Conservation (phyloP, 352 stramenopile genomes). For the Pythium dissotocum region DNA sequence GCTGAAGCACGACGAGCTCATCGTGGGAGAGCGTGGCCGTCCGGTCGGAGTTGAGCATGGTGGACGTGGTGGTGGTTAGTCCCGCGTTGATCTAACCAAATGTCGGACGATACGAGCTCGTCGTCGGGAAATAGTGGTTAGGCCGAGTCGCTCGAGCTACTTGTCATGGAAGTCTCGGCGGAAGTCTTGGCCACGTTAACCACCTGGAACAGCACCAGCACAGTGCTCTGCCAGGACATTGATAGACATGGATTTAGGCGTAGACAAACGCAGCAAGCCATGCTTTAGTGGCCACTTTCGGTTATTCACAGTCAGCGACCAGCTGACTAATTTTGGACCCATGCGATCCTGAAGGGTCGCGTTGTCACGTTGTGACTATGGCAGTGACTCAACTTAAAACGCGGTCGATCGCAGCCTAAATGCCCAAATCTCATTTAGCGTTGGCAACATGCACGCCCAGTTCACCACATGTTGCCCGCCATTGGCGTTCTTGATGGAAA, state of each 20-base stretch:
- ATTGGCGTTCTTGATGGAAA: neutral
- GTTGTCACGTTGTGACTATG: neutral
- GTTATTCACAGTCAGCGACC: neutral
- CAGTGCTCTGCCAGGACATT: neutral
- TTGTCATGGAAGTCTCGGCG: neutral
- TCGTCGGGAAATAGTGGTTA: neutral
- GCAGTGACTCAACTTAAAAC: neutral
- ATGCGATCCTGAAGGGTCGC: constrained; percentile 3
- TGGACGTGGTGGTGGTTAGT: constrained; percentile 1
- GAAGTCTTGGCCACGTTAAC: neutral
- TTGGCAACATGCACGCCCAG: neutral
- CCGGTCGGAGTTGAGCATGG: neutral
- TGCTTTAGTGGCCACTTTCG: neutral
- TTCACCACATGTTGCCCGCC: neutral
- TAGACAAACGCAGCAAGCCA: neutral
- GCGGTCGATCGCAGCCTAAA: neutral
- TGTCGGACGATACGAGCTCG: neutral
- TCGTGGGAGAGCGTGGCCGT: constrained; percentile 25
- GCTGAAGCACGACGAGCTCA: constrained; percentile 64
- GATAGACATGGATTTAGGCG: neutral
- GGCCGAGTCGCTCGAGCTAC: neutral
- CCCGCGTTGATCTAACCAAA: neutral
- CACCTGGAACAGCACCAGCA: neutral
- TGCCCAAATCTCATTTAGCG: neutral
- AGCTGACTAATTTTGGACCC: neutral